Evolutionary conservation across 805 yeast genomes (phyloP), one percentile per base, ranked within the genome.

Genomic region (Pichia rugopelliculosa): DNA sequence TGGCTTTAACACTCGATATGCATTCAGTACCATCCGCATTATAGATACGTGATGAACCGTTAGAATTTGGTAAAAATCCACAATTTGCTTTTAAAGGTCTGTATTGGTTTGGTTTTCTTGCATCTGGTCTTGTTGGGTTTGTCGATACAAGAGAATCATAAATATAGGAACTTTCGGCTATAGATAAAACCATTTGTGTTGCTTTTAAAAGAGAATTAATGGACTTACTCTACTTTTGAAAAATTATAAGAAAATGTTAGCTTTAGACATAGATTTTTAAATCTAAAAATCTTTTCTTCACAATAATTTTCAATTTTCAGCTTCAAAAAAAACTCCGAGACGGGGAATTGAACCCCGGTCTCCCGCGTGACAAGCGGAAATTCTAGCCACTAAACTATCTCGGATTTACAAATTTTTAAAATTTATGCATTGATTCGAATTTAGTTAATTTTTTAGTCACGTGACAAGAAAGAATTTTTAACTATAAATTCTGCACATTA

Each of bases 11-110:
- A 59, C 97, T 93, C 6, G 88, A 91, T 30, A 93, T 83, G 57
- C 96, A 88, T 66, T 93, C 98, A 52, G 88, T 79, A 21, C 99
- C 98, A 64, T 91, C 98, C 42, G 85, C 75, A 30, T 88, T 76
- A 53, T 89, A 75, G 18, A 91, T 78, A 67, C 96, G 76, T 0
- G 97, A 84, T 2, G 97, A 89, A 13, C 99, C 99, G 66, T 91
- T 87, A 3, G 96, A 85, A 44, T 82, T 78, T 0, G 96, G 93
- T 50, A 93, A 71, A 57, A 91, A 84, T 43, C 83, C 83, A 8
- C 87, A 80, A 13, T 79, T 80, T 4, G 95, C 86, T 59, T 88
- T 95, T 41, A 93, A 66, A 0, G 97, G 96, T 54, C 97, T 75
- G 59, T 86, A 85, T 63, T 89, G 96, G 49, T 74, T 70, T 13